Evolutionary conservation across 805 yeast species (phyloP), one percentile per base, ranked within the genome.

Genomic region (Zygotorulaspora florentina): DNA sequence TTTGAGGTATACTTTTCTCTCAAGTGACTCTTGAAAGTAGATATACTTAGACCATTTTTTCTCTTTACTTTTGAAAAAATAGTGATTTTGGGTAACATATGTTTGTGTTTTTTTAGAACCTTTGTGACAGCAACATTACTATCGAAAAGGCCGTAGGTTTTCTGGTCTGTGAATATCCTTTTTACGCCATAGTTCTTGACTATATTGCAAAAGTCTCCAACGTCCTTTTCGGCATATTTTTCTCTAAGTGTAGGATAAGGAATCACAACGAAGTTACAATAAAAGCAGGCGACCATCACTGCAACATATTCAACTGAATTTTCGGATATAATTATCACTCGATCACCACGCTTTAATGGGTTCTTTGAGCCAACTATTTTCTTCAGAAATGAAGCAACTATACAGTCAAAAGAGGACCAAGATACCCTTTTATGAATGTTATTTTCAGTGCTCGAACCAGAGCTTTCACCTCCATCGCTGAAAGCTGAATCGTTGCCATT

Each of bases 221-320:
- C 72, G 57, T 91, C 97, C 56, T 87, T 96, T 3, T 77, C 81
- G 8, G 83, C 70, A 43, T 89, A 68, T 35, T 73, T 74, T 10
- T 80, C 71, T 49, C 84, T 88, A 34, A 89, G 69, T 61, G 88
- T 64, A 0, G 95, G 93, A 12, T 91, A 74, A 0, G 93, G 87
- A 2, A 86, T 74, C 3, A 88, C 59, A 46, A 58, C 55, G 12
- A 65, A 51, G 8, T 96, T 96, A 43, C 89, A 77, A 45, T 83
- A 67, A 62, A 91, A 77, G 61, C 98, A 91, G 0, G 99, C 97
- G 64, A 82, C 80, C 1, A 89, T 72, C 2, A 95, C 87, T 25
- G 87, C 79, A 4, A 84, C 79, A 58, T 79, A 91, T 50, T 93
- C 98, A 46, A 90, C 96, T 1, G 89, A 80, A 38, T 91, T 76